Conservation (phyloP, 768 basidiomycete genomes). For the Boletus subcaerulescens region DNA sequence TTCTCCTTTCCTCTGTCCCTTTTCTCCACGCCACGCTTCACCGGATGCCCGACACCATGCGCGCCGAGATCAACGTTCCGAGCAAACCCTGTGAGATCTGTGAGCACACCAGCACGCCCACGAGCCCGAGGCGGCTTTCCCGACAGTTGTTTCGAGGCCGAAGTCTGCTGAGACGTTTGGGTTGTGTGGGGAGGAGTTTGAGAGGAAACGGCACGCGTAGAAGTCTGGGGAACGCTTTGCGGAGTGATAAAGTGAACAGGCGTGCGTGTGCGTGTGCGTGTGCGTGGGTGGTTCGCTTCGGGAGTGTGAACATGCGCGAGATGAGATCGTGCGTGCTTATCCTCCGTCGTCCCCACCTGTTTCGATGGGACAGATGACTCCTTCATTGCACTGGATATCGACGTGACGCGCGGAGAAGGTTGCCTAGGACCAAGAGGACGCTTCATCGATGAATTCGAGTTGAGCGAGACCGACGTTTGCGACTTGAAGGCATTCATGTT, state of each 20-base stretch:
- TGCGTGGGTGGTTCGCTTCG: conserved; percentile 13
- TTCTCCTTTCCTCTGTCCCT: conserved; percentile 28
- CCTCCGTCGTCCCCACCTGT: not conserved
- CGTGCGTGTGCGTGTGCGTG: not conserved
- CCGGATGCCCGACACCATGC: conserved; percentile 25
- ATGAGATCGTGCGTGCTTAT: conserved; percentile 4
- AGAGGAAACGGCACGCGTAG: conserved; percentile 22
- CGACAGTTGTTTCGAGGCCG: conserved; percentile 21
- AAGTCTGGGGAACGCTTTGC: conserved; percentile 1
- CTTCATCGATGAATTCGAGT: conserved; percentile 24
- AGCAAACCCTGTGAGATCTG: conserved; percentile 39
- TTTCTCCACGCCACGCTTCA: conserved; percentile 24
- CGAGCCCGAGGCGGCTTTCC: conserved; percentile 29
- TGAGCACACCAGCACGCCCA: conserved; percentile 33
- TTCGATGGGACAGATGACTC: conserved; percentile 1
- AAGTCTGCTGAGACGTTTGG: conserved; percentile 5
- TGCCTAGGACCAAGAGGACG: conserved; percentile 23
- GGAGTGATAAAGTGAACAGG: not conserved
- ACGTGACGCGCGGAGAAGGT: conserved; percentile 15
- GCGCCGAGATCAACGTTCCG: conserved; percentile 31
- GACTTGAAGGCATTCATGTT: not conserved
- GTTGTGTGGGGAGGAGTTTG: conserved; percentile 17
- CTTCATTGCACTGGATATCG: not conserved
- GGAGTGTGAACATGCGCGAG: not conserved
- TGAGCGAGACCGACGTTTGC: conserved; percentile 18